phyloP scores from a whole-genome alignment of 179 eudicot species.

The Spergularia azorica region DNA sequence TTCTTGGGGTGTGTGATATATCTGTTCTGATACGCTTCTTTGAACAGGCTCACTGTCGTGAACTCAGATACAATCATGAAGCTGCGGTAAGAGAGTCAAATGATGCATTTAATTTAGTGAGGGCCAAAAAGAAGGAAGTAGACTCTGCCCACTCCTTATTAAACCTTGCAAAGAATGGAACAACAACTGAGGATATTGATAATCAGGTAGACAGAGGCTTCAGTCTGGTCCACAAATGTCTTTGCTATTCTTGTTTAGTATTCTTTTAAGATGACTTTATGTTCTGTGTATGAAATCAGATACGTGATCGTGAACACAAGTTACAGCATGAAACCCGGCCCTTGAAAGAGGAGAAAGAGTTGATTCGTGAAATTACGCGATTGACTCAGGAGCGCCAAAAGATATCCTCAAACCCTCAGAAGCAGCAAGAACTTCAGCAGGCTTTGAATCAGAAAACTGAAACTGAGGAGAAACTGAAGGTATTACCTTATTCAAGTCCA shows the following conservation, averaged over 20 bases:
- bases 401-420: conserved; percentile 52
- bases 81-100: conserved; percentile 58
- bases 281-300: conserved; percentile 44
- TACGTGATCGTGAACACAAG: conserved; percentile 59
- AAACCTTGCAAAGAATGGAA: conserved; percentile 70
- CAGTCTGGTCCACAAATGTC: conserved; percentile 2
- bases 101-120: conserved; percentile 48
- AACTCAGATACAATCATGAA: conserved; percentile 34
- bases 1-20: background rate
- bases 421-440: conserved; percentile 68
- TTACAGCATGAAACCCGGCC: conserved; percentile 77
- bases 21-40: conserved; percentile 26
- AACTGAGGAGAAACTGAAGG: conserved; percentile 76
- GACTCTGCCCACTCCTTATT: conserved; percentile 56
- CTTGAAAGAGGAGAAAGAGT: conserved; percentile 76
- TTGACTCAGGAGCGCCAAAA: conserved; percentile 67
- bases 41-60: conserved; percentile 48
- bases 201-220: conserved; percentile 45
- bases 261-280: conserved; percentile 9
- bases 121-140: conserved; percentile 63
- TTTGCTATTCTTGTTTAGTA: conserved; percentile 5
- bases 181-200: conserved; percentile 69
- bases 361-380: conserved; percentile 83
- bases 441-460: conserved; percentile 63
- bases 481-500: conserved; percentile 22